Conservation (phyloP, 331 rosid species). For the Malus hybrid region DNA sequence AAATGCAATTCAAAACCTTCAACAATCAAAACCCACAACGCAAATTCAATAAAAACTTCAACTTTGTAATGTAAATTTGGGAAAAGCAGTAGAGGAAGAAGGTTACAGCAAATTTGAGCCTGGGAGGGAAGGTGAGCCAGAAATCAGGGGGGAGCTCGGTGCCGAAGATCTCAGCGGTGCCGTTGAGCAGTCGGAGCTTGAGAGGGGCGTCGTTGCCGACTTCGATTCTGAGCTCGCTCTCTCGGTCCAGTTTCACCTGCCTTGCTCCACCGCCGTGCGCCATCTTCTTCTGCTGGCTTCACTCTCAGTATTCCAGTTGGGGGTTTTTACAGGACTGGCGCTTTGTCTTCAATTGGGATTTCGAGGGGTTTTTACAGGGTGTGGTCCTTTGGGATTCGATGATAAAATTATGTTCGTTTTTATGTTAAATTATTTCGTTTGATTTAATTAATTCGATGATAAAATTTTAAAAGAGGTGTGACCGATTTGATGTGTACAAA, state of each 20-base stretch:
- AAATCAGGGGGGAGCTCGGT: conserved; percentile 88
- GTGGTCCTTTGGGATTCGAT: too few relatives aligned
- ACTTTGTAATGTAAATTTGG: background rate
- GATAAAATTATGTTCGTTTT: too few relatives aligned
- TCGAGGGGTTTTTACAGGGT: too few relatives aligned
- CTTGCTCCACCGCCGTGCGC: conserved; percentile 48
- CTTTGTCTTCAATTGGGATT: too few relatives aligned
- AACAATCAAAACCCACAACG: background rate
- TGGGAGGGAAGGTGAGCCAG: conserved; percentile 83
- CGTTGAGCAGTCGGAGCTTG: conserved; percentile 73
- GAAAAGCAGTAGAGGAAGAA: background rate
- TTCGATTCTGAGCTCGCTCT: conserved; percentile 84
- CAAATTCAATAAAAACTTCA: background rate
- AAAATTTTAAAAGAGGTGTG: too few relatives aligned
- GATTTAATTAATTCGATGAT: too few relatives aligned
- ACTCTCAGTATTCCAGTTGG: background rate
- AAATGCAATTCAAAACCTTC: background rate
- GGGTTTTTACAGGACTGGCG: too few relatives aligned
- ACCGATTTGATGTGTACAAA: too few relatives aligned
- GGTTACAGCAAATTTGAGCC: conserved; percentile 75
- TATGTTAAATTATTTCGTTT: too few relatives aligned
- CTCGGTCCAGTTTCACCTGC: conserved; percentile 80
- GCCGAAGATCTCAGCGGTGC: conserved; percentile 90
- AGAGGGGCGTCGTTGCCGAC: conserved; percentile 66
- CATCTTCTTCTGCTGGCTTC: conserved; percentile 9